Conservation (phyloP, 805 yeast genomes). For the Metschnikowia bowlesiae region DNA sequence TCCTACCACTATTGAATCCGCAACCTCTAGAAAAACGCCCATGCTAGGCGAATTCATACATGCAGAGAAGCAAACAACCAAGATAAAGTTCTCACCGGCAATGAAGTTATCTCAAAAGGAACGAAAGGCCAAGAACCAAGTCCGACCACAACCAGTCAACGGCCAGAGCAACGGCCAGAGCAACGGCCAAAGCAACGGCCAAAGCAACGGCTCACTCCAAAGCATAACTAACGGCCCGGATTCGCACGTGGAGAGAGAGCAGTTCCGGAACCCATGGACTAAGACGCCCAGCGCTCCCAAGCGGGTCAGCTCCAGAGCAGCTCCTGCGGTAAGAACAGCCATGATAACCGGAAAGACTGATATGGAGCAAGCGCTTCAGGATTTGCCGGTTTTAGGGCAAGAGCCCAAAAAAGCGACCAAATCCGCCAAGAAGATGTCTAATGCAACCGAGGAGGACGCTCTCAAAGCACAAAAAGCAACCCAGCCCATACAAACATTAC, state of each 20-base stretch:
- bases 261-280: constrained; percentile 12
- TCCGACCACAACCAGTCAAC: not conserved
- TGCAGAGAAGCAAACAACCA: constrained; percentile 18
- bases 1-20: too few species aligned
- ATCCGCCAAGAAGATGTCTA: constrained; percentile 26
- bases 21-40: not conserved
- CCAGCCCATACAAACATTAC: constrained; percentile 41
- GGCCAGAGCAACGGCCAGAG: too few species aligned
- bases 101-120: constrained; percentile 57
- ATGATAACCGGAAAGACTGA: not conserved
- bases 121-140: constrained; percentile 20
- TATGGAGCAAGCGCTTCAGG: not conserved
- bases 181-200: too few species aligned
- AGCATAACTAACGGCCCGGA: too few species aligned
- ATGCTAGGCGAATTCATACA: constrained; percentile 12
- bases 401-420: not conserved
- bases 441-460: constrained; percentile 46
- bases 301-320: not conserved
- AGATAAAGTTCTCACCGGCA: constrained; percentile 32
- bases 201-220: too few species aligned
- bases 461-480: constrained; percentile 24
- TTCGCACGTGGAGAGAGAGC: not conserved
- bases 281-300: not conserved
- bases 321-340: not conserved
- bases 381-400: constrained; percentile 22